A percentile compares a stretch with the other conserved stretches of the same genome.
Evolutionary conservation across 176 grass and related monocot genomes (phyloP).

Genomic region (Pontederia crassipes): DNA sequence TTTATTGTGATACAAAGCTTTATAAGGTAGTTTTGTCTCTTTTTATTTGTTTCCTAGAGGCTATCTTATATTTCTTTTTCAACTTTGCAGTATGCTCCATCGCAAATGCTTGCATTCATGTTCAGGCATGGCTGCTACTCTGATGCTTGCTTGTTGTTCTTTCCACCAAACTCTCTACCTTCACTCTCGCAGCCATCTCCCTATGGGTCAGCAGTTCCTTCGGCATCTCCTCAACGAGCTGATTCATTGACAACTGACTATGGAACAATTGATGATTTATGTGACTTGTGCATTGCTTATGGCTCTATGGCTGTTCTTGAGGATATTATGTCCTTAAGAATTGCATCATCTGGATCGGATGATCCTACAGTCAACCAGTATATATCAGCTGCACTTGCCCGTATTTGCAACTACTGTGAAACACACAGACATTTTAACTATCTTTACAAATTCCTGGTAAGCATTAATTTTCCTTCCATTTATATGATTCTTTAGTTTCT

Average conservation of each 20-base stretch:
- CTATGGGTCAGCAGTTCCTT: slow-evolving; percentile 32
- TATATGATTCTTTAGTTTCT: neutral
- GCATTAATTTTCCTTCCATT: neutral
- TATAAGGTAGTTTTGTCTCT: no score
- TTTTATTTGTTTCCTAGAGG: neutral
- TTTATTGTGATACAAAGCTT: no score
- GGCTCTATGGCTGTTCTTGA: slow-evolving; percentile 75
- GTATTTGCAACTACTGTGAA: slow-evolving; percentile 95
- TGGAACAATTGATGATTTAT: slow-evolving; percentile 88
- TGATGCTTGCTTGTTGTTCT: slow-evolving; percentile 84
- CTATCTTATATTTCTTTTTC: no score
- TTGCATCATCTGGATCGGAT: slow-evolving; percentile 40
- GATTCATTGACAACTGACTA: slow-evolving; percentile 89
- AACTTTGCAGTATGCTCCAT: slow-evolving; percentile 60
- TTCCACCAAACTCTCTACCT: slow-evolving; percentile 36
- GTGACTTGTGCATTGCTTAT: slow-evolving; percentile 80
- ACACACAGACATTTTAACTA: slow-evolving; percentile 96
- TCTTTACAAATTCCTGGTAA: slow-evolving; percentile 94
- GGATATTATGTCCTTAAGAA: slow-evolving; percentile 49
- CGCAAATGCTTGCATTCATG: slow-evolving; percentile 78
- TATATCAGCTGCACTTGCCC: slow-evolving; percentile 55
- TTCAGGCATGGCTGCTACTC: slow-evolving; percentile 84
- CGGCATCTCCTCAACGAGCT: slow-evolving; percentile 43
- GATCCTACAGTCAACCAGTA: slow-evolving; percentile 49
- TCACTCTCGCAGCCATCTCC: slow-evolving; percentile 22